A percentile compares a stretch with the other conserved stretches of the same genome.
These are phyloP conservation scores for Ogataea trehalophila DNA, from an alignment of 805 yeast species.

Conservation along the genomic window DNA sequence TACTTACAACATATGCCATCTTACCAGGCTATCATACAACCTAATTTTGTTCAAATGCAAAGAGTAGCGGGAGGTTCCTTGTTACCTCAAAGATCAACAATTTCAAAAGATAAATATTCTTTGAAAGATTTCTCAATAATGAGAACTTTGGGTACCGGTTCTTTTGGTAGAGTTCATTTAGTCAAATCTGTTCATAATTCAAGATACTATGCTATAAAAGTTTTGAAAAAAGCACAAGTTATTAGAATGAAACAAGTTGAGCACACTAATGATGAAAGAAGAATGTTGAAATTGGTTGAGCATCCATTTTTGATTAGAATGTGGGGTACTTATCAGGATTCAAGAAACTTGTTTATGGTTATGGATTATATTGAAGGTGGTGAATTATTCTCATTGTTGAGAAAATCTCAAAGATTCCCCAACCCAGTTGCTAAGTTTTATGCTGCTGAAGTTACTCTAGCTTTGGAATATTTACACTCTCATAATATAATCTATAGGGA, in stretches of 20 bases:
- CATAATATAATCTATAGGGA: slow-evolving; percentile 57
- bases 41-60: slow-evolving; percentile 25
- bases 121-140: slow-evolving; percentile 50
- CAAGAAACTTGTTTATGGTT: slow-evolving; percentile 52
- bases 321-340: slow-evolving; percentile 68
- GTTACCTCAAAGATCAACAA: slow-evolving; percentile 32
- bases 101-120: slow-evolving; percentile 54
- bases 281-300: slow-evolving; percentile 53
- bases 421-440: slow-evolving; percentile 61
- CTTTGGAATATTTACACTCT: slow-evolving; percentile 55
- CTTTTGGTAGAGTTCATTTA: slow-evolving; percentile 56
- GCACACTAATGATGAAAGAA: slow-evolving; percentile 58
- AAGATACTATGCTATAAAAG: slow-evolving; percentile 56
- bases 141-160: slow-evolving; percentile 57
- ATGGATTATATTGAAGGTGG: slow-evolving; percentile 67
- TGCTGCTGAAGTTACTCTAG: slow-evolving; percentile 57
- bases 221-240: slow-evolving; percentile 51
- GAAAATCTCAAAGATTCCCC: slow-evolving; percentile 56
- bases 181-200: slow-evolving; percentile 56
- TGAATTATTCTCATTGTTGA: slow-evolving; percentile 49
- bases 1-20: slow-evolving; percentile 31
- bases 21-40: slow-evolving; percentile 33
- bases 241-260: slow-evolving; percentile 60
- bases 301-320: slow-evolving; percentile 57
- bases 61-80: slow-evolving; percentile 26